Percentiles rank a stretch among this genome's conserved stretches.
Conservation (phyloP, 352 stramenopile genomes). For the Pythium phragmitis region DNA sequence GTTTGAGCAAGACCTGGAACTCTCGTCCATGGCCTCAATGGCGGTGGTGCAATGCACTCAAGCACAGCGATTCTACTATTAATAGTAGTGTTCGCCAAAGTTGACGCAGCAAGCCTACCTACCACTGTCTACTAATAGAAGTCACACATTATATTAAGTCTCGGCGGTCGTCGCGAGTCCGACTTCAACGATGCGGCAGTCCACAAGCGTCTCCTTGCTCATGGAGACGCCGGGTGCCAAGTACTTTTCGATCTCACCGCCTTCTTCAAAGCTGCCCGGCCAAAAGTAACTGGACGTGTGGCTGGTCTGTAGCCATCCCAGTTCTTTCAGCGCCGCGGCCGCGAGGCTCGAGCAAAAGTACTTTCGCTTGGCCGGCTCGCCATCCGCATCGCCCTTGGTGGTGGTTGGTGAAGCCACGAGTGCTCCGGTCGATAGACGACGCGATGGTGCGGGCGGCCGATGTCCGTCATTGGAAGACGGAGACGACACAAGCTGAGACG, state of each 20-base stretch:
- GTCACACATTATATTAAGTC: neutral
- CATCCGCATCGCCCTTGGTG: conserved; percentile 5
- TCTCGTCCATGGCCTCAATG: no score
- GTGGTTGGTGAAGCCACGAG: conserved; percentile 4
- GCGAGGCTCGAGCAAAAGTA: conserved; percentile 87
- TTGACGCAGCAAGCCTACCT: no score
- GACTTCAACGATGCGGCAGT: conserved; percentile 84
- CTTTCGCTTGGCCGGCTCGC: conserved; percentile 45
- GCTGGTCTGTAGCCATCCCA: conserved; percentile 73
- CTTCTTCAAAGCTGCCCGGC: conserved; percentile 82
- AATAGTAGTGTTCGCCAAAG: no score
- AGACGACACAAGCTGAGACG: conserved; percentile 14
- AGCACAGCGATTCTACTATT: no score
- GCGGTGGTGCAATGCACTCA: no score
- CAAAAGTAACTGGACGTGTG: conserved; percentile 78
- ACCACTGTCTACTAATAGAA: no score
- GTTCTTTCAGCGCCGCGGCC: conserved; percentile 71
- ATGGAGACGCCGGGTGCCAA: conserved; percentile 46
- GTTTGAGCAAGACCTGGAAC: no score
- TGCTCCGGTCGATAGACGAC: conserved; percentile 11
- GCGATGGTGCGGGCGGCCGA: neutral
- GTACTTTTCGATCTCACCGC: conserved; percentile 64
- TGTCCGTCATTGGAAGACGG: neutral
- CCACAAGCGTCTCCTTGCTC: conserved; percentile 61
- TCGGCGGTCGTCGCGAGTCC: conserved; percentile 45